phyloP scores from a whole-genome alignment of 2,329 filamentous ascomycete species.

The Corinectria fuckeliana region DNA sequence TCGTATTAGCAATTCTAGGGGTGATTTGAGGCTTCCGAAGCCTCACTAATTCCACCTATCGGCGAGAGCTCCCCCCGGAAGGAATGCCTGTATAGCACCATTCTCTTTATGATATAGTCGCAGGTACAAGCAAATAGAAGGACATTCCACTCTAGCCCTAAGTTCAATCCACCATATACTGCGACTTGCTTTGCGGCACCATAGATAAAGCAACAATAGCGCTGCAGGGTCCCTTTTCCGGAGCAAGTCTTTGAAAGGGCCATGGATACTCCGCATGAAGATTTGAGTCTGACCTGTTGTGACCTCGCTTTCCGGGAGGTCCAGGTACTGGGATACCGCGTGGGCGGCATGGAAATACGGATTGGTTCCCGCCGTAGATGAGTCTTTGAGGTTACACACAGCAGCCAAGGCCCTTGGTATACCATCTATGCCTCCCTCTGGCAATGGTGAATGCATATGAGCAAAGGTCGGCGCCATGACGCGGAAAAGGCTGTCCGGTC shows the following conservation, averaged over 20 bases:
- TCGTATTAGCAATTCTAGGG: too few species aligned
- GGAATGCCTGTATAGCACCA: constrained; percentile 38
- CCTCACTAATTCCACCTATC: not conserved
- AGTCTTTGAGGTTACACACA: constrained; percentile 35
- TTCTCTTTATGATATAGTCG: constrained; percentile 38
- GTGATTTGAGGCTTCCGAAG: not conserved
- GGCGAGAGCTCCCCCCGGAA: constrained; percentile 44
- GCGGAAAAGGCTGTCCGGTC: constrained; percentile 45
- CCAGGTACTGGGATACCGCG: constrained; percentile 41
- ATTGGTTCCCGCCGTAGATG: constrained; percentile 44
- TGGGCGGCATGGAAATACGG: constrained; percentile 49
- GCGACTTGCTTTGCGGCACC: constrained; percentile 49
- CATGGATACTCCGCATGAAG: constrained; percentile 45
- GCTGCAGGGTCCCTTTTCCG: constrained; percentile 45
- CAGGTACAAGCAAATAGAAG: constrained; percentile 49
- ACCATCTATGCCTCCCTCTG: constrained; percentile 32
- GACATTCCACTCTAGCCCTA: constrained; percentile 49
- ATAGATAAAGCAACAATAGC: constrained; percentile 49
- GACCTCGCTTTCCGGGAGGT: constrained; percentile 39
- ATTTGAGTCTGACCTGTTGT: constrained; percentile 41
- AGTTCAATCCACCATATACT: constrained; percentile 54
- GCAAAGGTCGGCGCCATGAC: constrained; percentile 44
- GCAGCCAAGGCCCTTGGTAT: constrained; percentile 35
- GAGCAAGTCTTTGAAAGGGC: constrained; percentile 43
- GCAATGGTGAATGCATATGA: constrained; percentile 45